These are phyloP conservation scores for Somion occarium DNA, from an alignment of 1,284 basidiomycete species.

Conservation along the genomic window DNA sequence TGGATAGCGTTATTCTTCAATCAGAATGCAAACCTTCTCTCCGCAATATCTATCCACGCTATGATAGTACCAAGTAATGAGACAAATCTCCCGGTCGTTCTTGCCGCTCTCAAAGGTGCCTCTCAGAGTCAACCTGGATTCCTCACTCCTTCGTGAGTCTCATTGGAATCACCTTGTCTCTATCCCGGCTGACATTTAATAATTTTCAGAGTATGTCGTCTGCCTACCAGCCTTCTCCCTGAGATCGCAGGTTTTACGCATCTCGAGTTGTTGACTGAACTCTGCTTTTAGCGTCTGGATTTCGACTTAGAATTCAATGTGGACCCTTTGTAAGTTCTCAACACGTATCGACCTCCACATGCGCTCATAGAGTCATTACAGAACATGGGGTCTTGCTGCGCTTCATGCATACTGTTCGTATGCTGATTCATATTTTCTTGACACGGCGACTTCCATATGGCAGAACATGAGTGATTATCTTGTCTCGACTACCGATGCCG, in stretches of 20 bases:
- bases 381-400: constrained; percentile 1
- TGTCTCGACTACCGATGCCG: neutral
- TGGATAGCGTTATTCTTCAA: neutral
- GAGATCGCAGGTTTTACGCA: neutral
- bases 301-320: neutral
- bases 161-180: neutral
- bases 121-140: neutral
- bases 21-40: neutral
- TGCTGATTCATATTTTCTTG: neutral
- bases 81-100: neutral
- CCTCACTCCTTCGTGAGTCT: neutral
- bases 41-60: neutral
- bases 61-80: neutral
- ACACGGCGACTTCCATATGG: neutral
- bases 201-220: neutral
- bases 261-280: neutral
- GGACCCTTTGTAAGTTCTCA: neutral
- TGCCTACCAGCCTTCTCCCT: neutral
- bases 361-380: neutral
- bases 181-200: neutral
- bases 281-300: neutral
- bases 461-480: neutral
- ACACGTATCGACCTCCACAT: neutral
- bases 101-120: neutral
- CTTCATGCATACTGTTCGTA: neutral